Conservation (phyloP, 2,329 filamentous ascomycete species). For the Ilyonectria sp. region DNA sequence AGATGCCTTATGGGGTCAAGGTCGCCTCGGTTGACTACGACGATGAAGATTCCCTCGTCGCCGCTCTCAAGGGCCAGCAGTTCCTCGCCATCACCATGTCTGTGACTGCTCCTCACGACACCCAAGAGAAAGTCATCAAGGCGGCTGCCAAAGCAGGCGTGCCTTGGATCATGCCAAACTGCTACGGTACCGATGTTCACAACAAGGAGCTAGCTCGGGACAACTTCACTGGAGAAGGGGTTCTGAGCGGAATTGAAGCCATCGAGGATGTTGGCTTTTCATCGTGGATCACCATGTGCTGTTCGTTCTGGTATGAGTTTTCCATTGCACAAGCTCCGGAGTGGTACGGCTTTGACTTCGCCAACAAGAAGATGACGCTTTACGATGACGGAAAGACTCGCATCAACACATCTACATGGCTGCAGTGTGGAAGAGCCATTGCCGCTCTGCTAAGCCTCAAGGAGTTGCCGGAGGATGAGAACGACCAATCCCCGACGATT, state of each 20-base stretch:
- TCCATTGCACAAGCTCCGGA: conserved; percentile 58
- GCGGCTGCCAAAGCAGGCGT: conserved; percentile 71
- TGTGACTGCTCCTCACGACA: conserved; percentile 58
- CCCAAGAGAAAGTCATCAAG: conserved; percentile 64
- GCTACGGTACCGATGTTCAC: conserved; percentile 58
- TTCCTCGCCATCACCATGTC: conserved; percentile 70
- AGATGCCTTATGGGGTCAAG: conserved; percentile 61
- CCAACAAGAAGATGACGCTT: conserved; percentile 58
- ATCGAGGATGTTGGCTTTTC: conserved; percentile 58
- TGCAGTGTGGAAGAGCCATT: conserved; percentile 70
- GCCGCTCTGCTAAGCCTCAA: conserved; percentile 64
- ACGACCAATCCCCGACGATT: conserved; percentile 51
- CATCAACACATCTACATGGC: conserved; percentile 72
- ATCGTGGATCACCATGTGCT: conserved; percentile 66
- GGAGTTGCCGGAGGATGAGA: conserved; percentile 58
- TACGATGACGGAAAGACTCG: conserved; percentile 70
- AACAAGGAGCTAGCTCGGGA: conserved; percentile 57
- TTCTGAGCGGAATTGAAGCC: conserved; percentile 50
- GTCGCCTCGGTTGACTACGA: conserved; percentile 61
- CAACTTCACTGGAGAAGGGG: conserved; percentile 44
- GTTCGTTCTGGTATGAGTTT: conserved; percentile 71
- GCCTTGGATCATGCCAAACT: conserved; percentile 70
- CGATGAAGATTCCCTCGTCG: conserved; percentile 59
- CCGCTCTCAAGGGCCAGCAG: conserved; percentile 69
- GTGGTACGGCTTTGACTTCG: conserved; percentile 66